phyloP scores from a whole-genome alignment of 2,329 filamentous ascomycete species.

The Sporothrix schenckii region DNA sequence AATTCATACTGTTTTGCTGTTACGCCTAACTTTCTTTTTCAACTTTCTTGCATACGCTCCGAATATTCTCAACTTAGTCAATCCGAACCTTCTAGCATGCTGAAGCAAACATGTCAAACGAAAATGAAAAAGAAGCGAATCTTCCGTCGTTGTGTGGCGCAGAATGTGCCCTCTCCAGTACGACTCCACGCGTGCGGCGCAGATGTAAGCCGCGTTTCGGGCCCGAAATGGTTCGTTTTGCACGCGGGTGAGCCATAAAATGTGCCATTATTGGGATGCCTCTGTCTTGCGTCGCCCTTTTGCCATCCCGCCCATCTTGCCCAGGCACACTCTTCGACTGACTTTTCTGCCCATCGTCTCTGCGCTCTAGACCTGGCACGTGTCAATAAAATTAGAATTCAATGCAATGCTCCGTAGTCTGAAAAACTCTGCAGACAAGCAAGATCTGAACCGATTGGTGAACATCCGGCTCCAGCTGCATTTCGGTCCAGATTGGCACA shows the following conservation, averaged over 20 bases:
- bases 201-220: conserved; percentile 10
- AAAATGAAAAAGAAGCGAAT: not conserved
- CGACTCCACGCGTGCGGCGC: not conserved
- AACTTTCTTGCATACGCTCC: no score
- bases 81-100: no score
- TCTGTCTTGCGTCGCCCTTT: not conserved
- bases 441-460: no score
- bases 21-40: no score
- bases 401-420: no score
- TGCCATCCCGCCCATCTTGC: not conserved
- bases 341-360: not conserved
- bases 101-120: not conserved
- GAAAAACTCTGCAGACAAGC: no score
- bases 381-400: conserved; percentile 1
- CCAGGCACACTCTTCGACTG: not conserved
- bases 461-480: no score
- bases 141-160: not conserved
- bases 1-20: no score
- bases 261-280: conserved; percentile 9
- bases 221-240: not conserved
- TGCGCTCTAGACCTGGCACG: conserved; percentile 24
- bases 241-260: not conserved
- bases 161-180: not conserved
- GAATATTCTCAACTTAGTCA: no score
- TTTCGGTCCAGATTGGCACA: not conserved